phyloP scores from a whole-genome alignment of 2,329 filamentous ascomycete species.

The Aspergillus chevalieri region DNA sequence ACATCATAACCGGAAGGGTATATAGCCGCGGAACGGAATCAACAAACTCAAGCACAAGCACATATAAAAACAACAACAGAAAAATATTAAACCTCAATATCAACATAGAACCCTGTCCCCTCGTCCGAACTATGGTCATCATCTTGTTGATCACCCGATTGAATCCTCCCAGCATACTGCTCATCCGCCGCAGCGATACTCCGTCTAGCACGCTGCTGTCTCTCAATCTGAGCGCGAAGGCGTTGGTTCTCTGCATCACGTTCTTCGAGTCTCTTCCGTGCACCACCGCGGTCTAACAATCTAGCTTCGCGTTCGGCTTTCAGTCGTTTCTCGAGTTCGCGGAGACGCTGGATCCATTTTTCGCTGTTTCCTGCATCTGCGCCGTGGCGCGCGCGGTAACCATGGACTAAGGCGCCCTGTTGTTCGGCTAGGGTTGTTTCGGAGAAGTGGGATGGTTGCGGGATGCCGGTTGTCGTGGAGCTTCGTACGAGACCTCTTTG shows the following conservation, averaged over 20 bases:
- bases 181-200: too few species aligned
- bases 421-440: constrained; percentile 25
- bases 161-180: not conserved
- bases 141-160: constrained; percentile 13
- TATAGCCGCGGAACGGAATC: not conserved
- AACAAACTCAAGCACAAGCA: not conserved
- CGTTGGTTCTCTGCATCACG: constrained; percentile 68
- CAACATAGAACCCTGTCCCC: constrained; percentile 31
- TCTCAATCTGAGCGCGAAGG: constrained; percentile 58
- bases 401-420: constrained; percentile 19
- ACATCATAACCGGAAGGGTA: too few species aligned
- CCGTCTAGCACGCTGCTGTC: constrained; percentile 31
- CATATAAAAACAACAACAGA: not conserved
- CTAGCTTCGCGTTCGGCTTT: constrained; percentile 86
- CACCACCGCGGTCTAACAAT: constrained; percentile 75
- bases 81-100: constrained; percentile 29
- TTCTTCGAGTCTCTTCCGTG: constrained; percentile 71
- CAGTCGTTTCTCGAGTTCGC: constrained; percentile 80
- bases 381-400: constrained; percentile 16
- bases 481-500: constrained; percentile 24
- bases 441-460: constrained; percentile 30
- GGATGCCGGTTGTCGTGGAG: constrained; percentile 21
- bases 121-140: constrained; percentile 33
- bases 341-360: constrained; percentile 76
- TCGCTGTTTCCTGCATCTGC: constrained; percentile 51